Evolutionary conservation across 164 flowering plant genomes (phyloP).

Genomic region (Berberis vulgaris): DNA sequence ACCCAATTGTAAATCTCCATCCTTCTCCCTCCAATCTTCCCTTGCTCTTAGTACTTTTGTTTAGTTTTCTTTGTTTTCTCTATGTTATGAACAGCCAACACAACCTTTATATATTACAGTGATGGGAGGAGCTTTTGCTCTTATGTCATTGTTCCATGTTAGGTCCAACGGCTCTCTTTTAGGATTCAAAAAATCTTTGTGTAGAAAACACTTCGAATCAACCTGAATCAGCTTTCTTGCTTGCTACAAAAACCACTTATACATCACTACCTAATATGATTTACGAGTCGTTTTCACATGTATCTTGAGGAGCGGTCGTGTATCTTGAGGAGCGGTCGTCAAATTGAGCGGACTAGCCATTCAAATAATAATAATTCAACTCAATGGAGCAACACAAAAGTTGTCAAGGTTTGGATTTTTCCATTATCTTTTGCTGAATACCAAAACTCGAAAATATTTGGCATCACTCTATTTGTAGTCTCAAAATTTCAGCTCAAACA

Average conservation of each 20-base stretch:
- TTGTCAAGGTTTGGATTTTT: too few species aligned
- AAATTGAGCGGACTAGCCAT: too few species aligned
- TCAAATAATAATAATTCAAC: too few species aligned
- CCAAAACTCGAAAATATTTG: too few species aligned
- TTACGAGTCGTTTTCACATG: too few species aligned
- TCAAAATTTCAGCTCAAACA: too few species aligned
- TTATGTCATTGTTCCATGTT: slow-evolving; percentile 42
- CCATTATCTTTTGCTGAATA: too few species aligned
- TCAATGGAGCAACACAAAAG: too few species aligned
- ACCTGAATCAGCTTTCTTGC: slow-evolving; percentile 26
- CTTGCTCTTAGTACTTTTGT: background rate
- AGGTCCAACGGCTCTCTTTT: slow-evolving; percentile 23
- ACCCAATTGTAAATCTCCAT: slow-evolving; percentile 20
- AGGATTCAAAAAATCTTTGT: slow-evolving; percentile 9
- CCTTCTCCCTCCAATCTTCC: background rate
- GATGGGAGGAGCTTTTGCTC: slow-evolving; percentile 19
- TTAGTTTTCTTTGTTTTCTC: background rate
- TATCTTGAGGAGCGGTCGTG: too few species aligned
- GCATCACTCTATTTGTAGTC: too few species aligned
- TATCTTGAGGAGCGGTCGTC: too few species aligned
- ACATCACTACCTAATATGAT: background rate
- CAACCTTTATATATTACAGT: slow-evolving; percentile 13
- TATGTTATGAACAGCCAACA: background rate
- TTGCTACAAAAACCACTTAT: slow-evolving; percentile 33
- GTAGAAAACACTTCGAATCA: background rate